Conservation (phyloP, 495 filamentous ascomycete genomes). For the Talaromyces adpressus region DNA sequence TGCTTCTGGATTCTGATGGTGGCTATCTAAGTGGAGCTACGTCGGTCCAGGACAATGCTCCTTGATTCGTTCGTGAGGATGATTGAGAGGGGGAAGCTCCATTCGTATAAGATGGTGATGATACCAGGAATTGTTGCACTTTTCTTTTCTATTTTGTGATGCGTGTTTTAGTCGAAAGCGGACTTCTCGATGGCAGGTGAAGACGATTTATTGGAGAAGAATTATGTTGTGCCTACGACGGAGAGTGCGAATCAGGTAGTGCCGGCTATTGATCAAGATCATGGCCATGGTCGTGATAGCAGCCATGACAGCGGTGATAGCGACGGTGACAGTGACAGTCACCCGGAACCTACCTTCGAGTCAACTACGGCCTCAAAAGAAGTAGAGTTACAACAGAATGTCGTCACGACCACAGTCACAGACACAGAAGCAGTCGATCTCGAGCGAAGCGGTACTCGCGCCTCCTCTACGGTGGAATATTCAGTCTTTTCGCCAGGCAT, state of each 20-base stretch:
- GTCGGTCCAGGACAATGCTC: background rate
- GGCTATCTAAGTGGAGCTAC: background rate
- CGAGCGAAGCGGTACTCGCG: slow-evolving; percentile 5
- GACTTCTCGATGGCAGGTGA: background rate
- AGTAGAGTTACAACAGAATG: background rate
- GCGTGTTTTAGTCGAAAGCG: too few relatives aligned
- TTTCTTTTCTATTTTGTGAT: background rate
- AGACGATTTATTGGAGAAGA: background rate
- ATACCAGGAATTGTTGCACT: background rate
- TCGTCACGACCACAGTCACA: background rate
- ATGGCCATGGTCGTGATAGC: background rate
- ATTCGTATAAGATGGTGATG: background rate
- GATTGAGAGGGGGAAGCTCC: background rate
- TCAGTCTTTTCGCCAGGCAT: slow-evolving; percentile 1
- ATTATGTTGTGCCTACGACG: background rate
- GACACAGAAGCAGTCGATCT: background rate
- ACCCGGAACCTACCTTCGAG: background rate
- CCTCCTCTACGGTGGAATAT: slow-evolving; percentile 4
- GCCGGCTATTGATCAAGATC: background rate
- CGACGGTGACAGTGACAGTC: background rate
- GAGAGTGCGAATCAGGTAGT: background rate
- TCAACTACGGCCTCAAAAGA: background rate
- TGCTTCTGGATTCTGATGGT: background rate
- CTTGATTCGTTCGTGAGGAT: background rate
- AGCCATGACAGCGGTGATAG: background rate